Percentiles rank a stretch among this genome's conserved stretches.
Conservation (phyloP, 176 grass and related monocot genomes). For the Musa itinerans region DNA sequence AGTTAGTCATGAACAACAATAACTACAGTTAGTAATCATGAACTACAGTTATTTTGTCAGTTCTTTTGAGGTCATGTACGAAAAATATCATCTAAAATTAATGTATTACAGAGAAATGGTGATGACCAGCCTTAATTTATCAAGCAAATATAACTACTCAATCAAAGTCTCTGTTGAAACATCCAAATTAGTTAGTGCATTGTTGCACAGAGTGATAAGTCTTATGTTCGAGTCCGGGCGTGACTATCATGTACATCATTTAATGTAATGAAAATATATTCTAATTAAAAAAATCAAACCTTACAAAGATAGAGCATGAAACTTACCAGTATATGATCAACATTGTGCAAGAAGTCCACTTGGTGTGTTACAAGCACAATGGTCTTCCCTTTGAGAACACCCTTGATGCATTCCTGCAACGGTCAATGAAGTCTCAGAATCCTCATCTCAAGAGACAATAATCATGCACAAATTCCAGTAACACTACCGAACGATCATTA, state of each 20-base stretch:
- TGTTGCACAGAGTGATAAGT: too few relatives aligned
- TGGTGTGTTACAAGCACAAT: conserved; percentile 89
- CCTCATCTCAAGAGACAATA: background rate
- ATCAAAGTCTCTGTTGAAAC: too few relatives aligned
- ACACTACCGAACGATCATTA: too few relatives aligned
- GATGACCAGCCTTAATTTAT: too few relatives aligned
- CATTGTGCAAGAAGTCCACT: conserved; percentile 98
- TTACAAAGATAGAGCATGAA: background rate
- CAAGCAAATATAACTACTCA: too few relatives aligned
- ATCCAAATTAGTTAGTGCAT: too few relatives aligned
- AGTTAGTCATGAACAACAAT: too few relatives aligned
- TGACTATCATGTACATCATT: background rate
- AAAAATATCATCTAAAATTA: background rate
- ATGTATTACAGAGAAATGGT: too few relatives aligned
- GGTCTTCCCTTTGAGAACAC: conserved; percentile 76
- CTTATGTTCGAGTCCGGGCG: too few relatives aligned
- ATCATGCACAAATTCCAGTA: too few relatives aligned
- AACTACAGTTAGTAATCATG: too few relatives aligned
- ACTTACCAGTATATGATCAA: conserved; percentile 70
- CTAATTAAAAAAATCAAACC: background rate
- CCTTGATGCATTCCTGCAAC: conserved; percentile 71
- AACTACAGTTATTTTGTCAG: background rate
- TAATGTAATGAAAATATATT: background rate
- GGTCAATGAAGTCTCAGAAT: background rate
- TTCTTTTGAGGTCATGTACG: background rate